Evolutionary conservation across 257 asterid species (phyloP).

Genomic region (Henckelia pumila): DNA sequence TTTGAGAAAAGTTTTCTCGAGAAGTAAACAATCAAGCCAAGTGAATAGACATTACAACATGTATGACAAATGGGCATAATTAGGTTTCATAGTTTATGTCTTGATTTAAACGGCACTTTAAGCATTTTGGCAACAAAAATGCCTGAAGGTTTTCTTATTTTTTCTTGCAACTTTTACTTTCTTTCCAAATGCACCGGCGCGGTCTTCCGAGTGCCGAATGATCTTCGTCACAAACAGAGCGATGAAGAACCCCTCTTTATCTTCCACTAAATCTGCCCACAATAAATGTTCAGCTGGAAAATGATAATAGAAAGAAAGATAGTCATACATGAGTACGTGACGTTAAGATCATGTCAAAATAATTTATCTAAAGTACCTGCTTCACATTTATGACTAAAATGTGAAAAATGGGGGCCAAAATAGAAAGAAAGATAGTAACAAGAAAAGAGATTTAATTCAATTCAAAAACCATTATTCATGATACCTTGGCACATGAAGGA

Average conservation of each 20-base stretch:
- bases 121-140: constrained; percentile 37
- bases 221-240: constrained; percentile 58
- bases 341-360: too few relatives aligned
- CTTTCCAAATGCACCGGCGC: too few relatives aligned
- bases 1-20: too few relatives aligned
- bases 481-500: constrained; percentile 70
- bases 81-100: background rate
- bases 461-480: background rate
- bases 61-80: too few relatives aligned
- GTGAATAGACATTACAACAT: too few relatives aligned
- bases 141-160: constrained; percentile 22
- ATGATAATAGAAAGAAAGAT: background rate
- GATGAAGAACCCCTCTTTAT: constrained; percentile 65
- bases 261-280: constrained; percentile 54
- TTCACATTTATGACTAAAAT: background rate
- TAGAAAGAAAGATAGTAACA: background rate
- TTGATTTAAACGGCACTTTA: constrained; percentile 13
- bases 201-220: background rate
- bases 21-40: too few relatives aligned
- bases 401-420: too few relatives aligned
- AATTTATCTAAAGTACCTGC: too few relatives aligned
- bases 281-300: constrained; percentile 65
- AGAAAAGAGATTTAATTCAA: constrained; percentile 3
- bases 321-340: background rate
- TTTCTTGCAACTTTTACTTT: background rate